Evolutionary conservation across 768 basidiomycete genomes (phyloP).

Genomic region (Tulasnella sp.): DNA sequence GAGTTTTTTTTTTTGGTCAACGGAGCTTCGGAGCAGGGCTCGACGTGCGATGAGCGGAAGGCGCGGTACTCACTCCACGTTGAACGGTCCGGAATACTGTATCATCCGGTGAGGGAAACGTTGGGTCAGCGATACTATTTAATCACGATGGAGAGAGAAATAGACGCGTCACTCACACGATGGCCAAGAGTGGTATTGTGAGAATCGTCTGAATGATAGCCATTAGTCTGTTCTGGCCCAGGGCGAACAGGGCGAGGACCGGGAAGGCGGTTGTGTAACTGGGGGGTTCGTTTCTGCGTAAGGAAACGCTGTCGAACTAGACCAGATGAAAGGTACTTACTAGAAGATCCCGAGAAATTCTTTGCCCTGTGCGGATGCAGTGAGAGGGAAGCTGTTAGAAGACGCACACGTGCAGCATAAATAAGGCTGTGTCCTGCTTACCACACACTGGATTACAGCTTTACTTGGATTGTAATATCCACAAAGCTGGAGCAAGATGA

Average conservation of each 20-base stretch:
- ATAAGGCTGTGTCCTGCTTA: neutral
- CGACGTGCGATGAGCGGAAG: no score
- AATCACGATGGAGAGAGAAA: neutral
- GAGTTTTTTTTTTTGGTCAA: neutral
- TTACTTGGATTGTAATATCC: slow-evolving; percentile 26
- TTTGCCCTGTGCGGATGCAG: slow-evolving; percentile 14
- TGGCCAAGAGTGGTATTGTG: neutral
- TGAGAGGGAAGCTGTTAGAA: neutral
- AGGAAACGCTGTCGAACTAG: neutral
- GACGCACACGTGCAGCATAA: neutral
- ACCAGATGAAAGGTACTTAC: slow-evolving; percentile 16
- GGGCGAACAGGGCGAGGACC: slow-evolving; percentile 32
- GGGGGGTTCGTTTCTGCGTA: neutral
- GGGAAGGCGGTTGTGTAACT: slow-evolving; percentile 31
- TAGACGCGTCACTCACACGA: neutral
- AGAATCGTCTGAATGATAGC: slow-evolving; percentile 17
- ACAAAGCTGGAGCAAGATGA: slow-evolving; percentile 22
- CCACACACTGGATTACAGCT: slow-evolving; percentile 25
- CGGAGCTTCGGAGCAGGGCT: neutral
- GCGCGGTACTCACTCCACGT: neutral
- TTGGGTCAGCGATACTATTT: neutral
- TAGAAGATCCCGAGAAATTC: slow-evolving; percentile 30
- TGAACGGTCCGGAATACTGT: neutral
- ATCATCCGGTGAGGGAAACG: neutral
- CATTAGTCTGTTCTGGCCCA: slow-evolving; percentile 30